phyloP scores from a whole-genome alignment of 176 grass and related monocot genomes.

The Eleusine coracana region DNA sequence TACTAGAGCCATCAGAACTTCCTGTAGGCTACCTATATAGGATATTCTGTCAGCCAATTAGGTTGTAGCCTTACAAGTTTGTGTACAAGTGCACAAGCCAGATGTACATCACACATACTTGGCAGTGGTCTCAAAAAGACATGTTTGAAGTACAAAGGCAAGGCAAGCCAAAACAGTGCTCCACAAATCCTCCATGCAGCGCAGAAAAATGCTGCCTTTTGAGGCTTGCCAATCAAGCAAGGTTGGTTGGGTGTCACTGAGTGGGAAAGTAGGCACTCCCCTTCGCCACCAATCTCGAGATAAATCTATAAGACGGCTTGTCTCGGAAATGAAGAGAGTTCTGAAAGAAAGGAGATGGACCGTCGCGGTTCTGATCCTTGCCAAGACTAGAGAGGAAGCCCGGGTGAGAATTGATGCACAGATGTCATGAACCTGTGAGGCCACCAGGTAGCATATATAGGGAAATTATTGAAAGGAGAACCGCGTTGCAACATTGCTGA shows the following conservation, averaged over 20 bases:
- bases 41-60: slow-evolving; percentile 24
- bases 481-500: slow-evolving; percentile 3
- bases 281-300: slow-evolving; percentile 47
- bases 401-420: slow-evolving; percentile 8
- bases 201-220: slow-evolving; percentile 28
- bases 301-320: slow-evolving; percentile 55
- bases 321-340: slow-evolving; percentile 29
- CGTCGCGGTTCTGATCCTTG: slow-evolving; percentile 30
- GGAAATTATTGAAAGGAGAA: neutral
- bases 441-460: neutral
- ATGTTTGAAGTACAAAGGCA: slow-evolving; percentile 52
- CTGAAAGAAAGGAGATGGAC: slow-evolving; percentile 38
- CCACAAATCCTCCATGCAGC: slow-evolving; percentile 43
- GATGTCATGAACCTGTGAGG: slow-evolving; percentile 2
- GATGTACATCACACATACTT: slow-evolving; percentile 46
- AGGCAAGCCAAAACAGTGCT: slow-evolving; percentile 29
- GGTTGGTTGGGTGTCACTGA: slow-evolving; percentile 70
- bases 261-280: slow-evolving; percentile 58
- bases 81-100: slow-evolving; percentile 29
- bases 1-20: neutral
- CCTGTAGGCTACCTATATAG: slow-evolving; percentile 17
- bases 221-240: slow-evolving; percentile 77
- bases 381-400: slow-evolving; percentile 1
- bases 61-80: slow-evolving; percentile 31
- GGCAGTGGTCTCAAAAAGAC: slow-evolving; percentile 18